Conservation (phyloP, 139 green algal genomes). For the Zygnema circumcarinatum region DNA sequence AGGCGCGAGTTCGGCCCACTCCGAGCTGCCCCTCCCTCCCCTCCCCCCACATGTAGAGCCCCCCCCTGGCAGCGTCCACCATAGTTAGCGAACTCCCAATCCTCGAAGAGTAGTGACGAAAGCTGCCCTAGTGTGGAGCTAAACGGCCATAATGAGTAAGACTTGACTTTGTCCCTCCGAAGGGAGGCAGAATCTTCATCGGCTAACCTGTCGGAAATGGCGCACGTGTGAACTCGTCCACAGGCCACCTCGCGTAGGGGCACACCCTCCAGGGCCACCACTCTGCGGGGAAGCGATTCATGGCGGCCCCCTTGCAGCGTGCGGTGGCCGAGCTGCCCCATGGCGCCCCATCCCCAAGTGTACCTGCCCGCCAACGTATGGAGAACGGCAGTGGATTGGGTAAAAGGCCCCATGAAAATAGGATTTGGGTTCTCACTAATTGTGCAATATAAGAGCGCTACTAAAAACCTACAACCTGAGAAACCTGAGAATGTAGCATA, state of each 20-base stretch:
- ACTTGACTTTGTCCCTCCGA: too few species aligned
- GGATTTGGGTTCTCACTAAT: too few species aligned
- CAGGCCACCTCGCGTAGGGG: constrained; percentile 26
- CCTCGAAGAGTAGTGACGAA: too few species aligned
- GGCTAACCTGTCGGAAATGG: constrained; percentile 14
- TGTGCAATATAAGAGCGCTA: too few species aligned
- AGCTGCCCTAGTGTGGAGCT: too few species aligned
- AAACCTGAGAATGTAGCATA: too few species aligned
- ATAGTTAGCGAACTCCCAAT: too few species aligned
- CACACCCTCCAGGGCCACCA: constrained; percentile 33
- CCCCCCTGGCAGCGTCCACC: constrained; percentile 21
- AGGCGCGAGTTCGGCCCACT: constrained; percentile 1
- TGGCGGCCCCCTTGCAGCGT: not conserved
- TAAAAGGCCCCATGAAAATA: too few species aligned
- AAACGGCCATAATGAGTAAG: too few species aligned
- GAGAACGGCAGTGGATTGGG: too few species aligned
- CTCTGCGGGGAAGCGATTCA: constrained; percentile 36
- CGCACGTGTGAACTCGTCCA: constrained; percentile 47
- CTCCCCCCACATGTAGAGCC: constrained; percentile 55
- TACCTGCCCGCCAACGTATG: constrained; percentile 39
- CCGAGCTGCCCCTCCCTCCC: constrained; percentile 49
- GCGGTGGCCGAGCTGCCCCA: constrained; percentile 48
- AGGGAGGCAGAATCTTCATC: too few species aligned
- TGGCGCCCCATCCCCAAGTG: constrained; percentile 35
- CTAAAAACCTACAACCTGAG: too few species aligned